Percentiles rank a stretch among this genome's conserved stretches.
These are phyloP conservation scores for Didymella exigua DNA, from an alignment of 2,329 filamentous ascomycete genomes.

Conservation along the genomic window DNA sequence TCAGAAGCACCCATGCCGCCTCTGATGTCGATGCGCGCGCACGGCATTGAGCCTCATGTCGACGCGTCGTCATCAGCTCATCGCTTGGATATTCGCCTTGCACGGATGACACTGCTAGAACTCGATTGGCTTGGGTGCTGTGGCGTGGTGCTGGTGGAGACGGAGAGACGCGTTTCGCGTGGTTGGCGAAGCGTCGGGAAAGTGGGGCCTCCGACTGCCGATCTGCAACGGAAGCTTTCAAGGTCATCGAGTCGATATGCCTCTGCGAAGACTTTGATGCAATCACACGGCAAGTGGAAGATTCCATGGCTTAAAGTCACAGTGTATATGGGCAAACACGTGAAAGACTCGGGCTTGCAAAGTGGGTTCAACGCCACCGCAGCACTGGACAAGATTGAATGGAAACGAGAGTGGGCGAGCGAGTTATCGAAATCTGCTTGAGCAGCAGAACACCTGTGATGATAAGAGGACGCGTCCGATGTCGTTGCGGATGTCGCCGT, in stretches of 20 bases:
- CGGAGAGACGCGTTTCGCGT: neutral
- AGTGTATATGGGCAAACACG: too few relatives aligned
- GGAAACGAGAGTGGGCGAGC: neutral
- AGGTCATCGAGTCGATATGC: too few relatives aligned
- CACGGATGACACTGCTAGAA: too few relatives aligned
- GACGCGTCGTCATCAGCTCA: neutral
- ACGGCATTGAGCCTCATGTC: neutral
- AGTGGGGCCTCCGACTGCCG: neutral
- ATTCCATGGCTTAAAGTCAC: too few relatives aligned
- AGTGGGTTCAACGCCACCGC: too few relatives aligned
- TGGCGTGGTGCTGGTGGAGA: neutral
- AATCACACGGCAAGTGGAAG: too few relatives aligned
- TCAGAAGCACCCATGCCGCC: neutral
- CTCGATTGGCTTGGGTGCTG: neutral
- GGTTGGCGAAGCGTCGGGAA: slow-evolving; percentile 3
- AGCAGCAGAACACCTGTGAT: neutral
- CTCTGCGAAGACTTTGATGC: too few relatives aligned
- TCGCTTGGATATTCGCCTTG: neutral
- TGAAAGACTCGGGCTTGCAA: too few relatives aligned
- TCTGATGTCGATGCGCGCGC: slow-evolving; percentile 2
- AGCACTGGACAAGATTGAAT: too few relatives aligned
- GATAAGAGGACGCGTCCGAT: neutral
- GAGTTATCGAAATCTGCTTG: neutral
- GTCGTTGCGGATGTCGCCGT: neutral
- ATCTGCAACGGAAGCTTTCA: too few relatives aligned